Evolutionary conservation across 306 rosid species (phyloP).

Genomic region (Spatholobus suberectus): DNA sequence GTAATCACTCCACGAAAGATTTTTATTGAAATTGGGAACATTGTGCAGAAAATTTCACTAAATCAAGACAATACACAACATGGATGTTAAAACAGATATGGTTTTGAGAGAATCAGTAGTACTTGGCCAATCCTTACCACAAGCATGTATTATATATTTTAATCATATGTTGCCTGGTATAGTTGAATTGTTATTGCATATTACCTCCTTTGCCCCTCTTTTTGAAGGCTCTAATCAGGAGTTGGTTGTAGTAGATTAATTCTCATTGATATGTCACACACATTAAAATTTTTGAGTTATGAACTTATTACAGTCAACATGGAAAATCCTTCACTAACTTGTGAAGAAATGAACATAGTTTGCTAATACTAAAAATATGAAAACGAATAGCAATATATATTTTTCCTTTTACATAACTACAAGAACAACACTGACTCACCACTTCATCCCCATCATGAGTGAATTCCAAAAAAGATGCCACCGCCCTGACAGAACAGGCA

Average conservation of each 20-base stretch:
- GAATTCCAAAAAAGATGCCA: too few relatives aligned
- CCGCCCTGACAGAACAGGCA: too few relatives aligned
- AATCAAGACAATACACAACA: background rate
- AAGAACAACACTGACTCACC: too few relatives aligned
- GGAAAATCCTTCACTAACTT: constrained; percentile 15
- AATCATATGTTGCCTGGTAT: background rate
- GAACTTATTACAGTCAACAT: constrained; percentile 14
- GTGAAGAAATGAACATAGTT: background rate
- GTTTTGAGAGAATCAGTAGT: too few relatives aligned
- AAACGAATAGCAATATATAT: too few relatives aligned
- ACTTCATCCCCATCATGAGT: too few relatives aligned
- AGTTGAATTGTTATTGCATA: constrained; percentile 2
- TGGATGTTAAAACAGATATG: too few relatives aligned
- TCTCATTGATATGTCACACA: background rate
- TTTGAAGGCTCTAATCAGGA: background rate
- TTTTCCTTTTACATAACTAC: too few relatives aligned
- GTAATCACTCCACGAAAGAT: background rate
- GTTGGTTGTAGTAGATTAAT: constrained; percentile 12
- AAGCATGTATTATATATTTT: too few relatives aligned
- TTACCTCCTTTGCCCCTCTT: constrained; percentile 1
- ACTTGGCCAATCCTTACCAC: too few relatives aligned
- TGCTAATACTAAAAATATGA: too few relatives aligned
- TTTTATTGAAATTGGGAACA: background rate
- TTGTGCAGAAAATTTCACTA: background rate
- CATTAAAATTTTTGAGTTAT: background rate